Evolutionary conservation across 2,329 filamentous ascomycete genomes (phyloP).

Genomic region (Gliomastix tumulicola): DNA sequence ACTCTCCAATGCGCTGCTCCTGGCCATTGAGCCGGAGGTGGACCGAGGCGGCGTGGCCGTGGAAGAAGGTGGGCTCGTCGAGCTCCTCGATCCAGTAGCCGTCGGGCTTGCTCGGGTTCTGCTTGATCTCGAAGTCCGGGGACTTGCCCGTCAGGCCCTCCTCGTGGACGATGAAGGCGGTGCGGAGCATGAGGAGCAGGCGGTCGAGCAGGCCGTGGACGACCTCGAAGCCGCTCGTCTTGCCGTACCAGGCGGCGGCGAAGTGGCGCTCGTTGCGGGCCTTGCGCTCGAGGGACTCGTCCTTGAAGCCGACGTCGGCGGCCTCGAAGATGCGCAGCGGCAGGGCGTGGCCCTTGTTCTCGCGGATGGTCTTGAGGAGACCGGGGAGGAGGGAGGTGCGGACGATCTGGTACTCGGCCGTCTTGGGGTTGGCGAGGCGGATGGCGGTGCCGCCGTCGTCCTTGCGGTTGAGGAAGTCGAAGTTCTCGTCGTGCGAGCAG

Average conservation of each 20-base stretch:
- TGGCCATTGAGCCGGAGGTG: constrained; percentile 70
- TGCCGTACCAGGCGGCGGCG: constrained; percentile 92
- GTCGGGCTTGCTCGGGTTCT: constrained; percentile 51
- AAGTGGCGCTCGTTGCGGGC: constrained; percentile 91
- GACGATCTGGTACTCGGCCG: constrained; percentile 86
- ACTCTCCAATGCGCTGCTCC: constrained; percentile 73
- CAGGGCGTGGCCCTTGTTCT: constrained; percentile 83
- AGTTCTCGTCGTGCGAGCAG: constrained; percentile 98
- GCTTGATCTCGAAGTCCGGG: constrained; percentile 43
- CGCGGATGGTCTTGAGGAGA: constrained; percentile 84
- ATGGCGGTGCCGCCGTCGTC: constrained; percentile 81
- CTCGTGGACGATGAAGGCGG: constrained; percentile 70
- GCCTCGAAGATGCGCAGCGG: constrained; percentile 92
- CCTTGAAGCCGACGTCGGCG: constrained; percentile 88
- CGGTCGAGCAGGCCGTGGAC: constrained; percentile 93
- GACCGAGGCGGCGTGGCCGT: constrained; percentile 81
- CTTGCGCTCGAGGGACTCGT: constrained; percentile 72
- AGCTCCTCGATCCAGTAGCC: constrained; percentile 95
- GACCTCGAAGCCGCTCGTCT: constrained; percentile 88
- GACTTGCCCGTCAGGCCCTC: constrained; percentile 53
- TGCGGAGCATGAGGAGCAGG: constrained; percentile 85
- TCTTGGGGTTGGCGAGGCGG: constrained; percentile 87
- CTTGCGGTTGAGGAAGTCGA: constrained; percentile 84
- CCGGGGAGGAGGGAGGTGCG: constrained; percentile 81
- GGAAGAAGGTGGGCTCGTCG: constrained; percentile 85